These are phyloP conservation scores for Pichia kudriavzevii DNA, from an alignment of 1,139 yeast genomes.

Conservation along the genomic window DNA sequence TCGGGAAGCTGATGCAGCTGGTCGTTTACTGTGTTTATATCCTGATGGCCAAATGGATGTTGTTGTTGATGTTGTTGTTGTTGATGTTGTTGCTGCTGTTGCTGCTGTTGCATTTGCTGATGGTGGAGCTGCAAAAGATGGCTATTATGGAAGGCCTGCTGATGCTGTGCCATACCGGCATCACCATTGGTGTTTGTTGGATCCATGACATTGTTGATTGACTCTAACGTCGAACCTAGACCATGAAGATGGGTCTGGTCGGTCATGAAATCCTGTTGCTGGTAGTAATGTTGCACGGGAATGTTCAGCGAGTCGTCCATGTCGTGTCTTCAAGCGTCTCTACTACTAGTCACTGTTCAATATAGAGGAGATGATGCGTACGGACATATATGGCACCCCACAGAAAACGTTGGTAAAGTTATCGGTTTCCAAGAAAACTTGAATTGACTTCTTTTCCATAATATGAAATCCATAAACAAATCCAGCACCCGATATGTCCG, in stretches of 20 bases:
- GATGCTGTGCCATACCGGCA: too few relatives aligned
- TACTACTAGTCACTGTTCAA: too few relatives aligned
- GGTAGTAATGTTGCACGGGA: constrained; percentile 10
- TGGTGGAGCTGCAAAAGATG: not conserved
- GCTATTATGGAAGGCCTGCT: not conserved
- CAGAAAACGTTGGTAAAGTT: too few relatives aligned
- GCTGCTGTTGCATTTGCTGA: not conserved
- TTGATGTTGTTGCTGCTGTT: not conserved
- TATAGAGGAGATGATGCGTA: too few relatives aligned
- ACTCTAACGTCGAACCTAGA: constrained; percentile 5
- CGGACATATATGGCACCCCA: too few relatives aligned
- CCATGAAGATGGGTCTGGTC: constrained; percentile 3
- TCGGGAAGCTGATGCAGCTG: constrained; percentile 5
- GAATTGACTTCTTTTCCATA: too few relatives aligned
- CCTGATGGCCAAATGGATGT: too few relatives aligned
- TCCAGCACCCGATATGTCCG: too few relatives aligned
- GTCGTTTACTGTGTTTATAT: too few relatives aligned
- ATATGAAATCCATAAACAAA: too few relatives aligned
- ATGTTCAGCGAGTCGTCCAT: constrained; percentile 12
- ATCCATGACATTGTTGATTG: constrained; percentile 6
- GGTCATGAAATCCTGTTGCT: constrained; percentile 9
- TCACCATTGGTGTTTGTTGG: not conserved
- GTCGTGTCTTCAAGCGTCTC: too few relatives aligned
- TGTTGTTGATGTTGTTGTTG: constrained; percentile 1
- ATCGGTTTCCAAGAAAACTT: too few relatives aligned